Evolutionary conservation across 805 yeast genomes (phyloP), one percentile per base, ranked within the genome.

Genomic region (Kuraishia borneana): DNA sequence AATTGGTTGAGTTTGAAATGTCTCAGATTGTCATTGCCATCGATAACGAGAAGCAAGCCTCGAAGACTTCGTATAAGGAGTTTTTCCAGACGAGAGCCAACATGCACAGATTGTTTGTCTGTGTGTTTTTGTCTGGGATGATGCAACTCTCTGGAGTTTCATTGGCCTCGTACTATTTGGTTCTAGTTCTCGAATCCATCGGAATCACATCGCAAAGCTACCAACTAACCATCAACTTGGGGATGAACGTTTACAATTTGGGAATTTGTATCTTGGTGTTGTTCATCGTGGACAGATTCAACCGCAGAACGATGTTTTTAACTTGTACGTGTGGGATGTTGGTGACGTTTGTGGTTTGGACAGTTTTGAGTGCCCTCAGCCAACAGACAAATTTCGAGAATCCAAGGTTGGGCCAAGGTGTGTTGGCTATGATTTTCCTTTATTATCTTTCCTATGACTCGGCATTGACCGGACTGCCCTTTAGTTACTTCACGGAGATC

Each of bases 151-250:
- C 63, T 13, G 73, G 73, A 43, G 65, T 62, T 42, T 69, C 68
- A 35, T 49, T 66, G 34, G 66, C 66, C 12, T 61, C 68, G 2
- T 65, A 65, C 54, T 67, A 66, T 45, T 49, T 67, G 35, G 58
- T 31, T 28, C 46, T 18, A 61, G 78, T 73, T 10, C 59, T 73
- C 42, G 46, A 53, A 38, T 63, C 73, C 19, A 69, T 73, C 46
- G 77, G 79, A 38, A 66, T 72, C 44, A 67, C 68, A 31, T 58
- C 56, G 12, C 53, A 60, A 18, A 51, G 51, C 32, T 50, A 54
- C 36, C 72, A 71, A 50, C 60, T 70, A 36, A 48, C 64, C 33
- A 61, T 70, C 47, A 71, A 72, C 47, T 76, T 70, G 36, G 63
- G 66, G 39, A 59, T 70, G 40, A 63, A 60, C 63, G 51, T 65